Conservation (phyloP, 345 rosid species). For the Linum usitatissimum region DNA sequence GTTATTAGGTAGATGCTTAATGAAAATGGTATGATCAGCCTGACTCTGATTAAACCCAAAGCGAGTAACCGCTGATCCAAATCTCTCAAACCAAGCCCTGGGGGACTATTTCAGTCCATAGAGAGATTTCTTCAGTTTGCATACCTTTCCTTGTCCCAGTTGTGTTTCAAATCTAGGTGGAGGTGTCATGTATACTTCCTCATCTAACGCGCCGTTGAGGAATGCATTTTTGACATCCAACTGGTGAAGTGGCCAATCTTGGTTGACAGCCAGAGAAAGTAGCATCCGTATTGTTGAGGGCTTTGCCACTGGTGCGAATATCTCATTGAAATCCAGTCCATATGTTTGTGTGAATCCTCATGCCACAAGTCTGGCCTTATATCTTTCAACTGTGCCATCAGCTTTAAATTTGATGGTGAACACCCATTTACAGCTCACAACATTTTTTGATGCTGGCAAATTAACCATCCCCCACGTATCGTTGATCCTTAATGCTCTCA, state of each 20-base stretch:
- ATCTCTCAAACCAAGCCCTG: neutral
- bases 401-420: too few species aligned
- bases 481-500: neutral
- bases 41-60: neutral
- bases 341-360: neutral
- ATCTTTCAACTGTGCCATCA: too few species aligned
- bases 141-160: neutral
- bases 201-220: too few species aligned
- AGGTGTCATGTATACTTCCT: too few species aligned
- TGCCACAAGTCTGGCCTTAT: too few species aligned
- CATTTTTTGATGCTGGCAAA: neutral
- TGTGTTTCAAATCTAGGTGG: neutral
- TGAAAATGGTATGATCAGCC: neutral
- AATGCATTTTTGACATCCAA: neutral
- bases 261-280: neutral
- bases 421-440: too few species aligned
- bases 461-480: neutral
- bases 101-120: constrained; percentile 3
- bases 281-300: neutral
- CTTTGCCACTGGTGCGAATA: neutral
- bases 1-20: neutral
- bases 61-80: neutral
- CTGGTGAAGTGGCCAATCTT: neutral
- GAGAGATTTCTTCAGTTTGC: constrained; percentile 4
- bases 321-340: too few species aligned